Evolutionary conservation across 2,329 filamentous ascomycete species (phyloP), one percentile per base, ranked within the genome.

Genomic region (Emmonsiellopsis sp.): DNA sequence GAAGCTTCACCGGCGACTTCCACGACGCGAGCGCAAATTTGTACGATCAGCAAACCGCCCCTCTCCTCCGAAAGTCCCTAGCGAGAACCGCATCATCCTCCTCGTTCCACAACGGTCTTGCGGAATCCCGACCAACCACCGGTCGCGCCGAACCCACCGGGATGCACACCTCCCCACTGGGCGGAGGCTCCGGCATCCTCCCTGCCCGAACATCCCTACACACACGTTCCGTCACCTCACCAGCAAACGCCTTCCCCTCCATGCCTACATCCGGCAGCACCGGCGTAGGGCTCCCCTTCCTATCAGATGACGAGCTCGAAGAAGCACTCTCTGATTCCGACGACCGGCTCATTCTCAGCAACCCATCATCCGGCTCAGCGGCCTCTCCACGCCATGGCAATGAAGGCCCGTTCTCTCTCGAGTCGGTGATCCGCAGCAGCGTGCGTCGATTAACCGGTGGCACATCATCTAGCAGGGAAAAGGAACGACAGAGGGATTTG

Each of bases 11-110:
- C 17, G 79, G 80, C 0, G 83, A 84, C 56, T 78, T 78, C 8
- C 83, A 84, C 50, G 86, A 93, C 59, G 84, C 84, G 1, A 86
- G 84, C 9, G 88, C 91, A 21, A 84, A 88, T 65, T 73, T 96
- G 0, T 96, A 97, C 68, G 91, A 96, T 62, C 89, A 95, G 67
- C 88, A 95, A 65, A 94, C 93, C 6, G 77, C 93, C 9, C 92
- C 92, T 0, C 94, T 96, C 50, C 73, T 96, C 5, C 87, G 93
- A 61, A 88, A 93, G 64, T 93, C 89, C 0, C 77, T 87, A 27
- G 81, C 78, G 21, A 64, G 88, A 9, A 92, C 84, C 58, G 85
- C 86, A 39, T 87, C 82, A 49, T 81, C 83, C 1, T 80, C 81
- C 0, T 87, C 85, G 0, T 93, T 97, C 68, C 89, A 95, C 61